Base-by-base conservation (phyloP, 2,329 filamentous ascomycete species). In the Colletotrichum higginsianum region DNA sequence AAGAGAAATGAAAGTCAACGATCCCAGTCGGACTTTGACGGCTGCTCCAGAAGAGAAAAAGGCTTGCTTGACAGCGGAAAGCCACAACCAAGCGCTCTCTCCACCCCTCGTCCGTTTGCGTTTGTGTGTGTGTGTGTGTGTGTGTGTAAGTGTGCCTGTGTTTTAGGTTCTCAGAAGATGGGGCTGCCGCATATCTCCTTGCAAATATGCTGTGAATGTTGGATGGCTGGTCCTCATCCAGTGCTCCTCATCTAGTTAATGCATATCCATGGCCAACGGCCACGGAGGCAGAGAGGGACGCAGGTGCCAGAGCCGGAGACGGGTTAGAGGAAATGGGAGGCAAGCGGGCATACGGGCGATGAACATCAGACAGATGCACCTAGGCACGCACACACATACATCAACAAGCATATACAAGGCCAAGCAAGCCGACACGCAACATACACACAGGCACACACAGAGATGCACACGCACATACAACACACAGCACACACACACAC, bases 361-460 rank as follows among this genome's bases (percentile, higher is more conserved):
- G 69, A 44, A 57, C 67, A 72, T 67, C 63, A 71, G 56, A 47
- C 67, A 75, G 67, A 62, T 65, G 69, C 62, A 57, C 62, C 52
- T 73, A 76, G 57, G 4, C 35, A 73, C 64, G 74, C 74, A 55
- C 66, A 70, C 53, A 71, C 60, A 55, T 40, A 67, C n/a, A 58
- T 58, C 67, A 30, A 67, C 61, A 75, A 66, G 60, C 61, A 68
- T 30, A 57, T 65, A 71, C 70, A 61, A 68, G 68, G 74, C 30
- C 30, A 30, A 30, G 30, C 71, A 75, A 74, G 76, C 74, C 75
- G 61, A 38, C 16, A 72, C 30, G 30, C 30, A 12, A 15, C 40
- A 44, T 16, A 77, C 74, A 74, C 69, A 76, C 72, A 74, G 53
- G 8, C 30, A 30, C 30, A 30, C 30, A 30, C 30, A 30, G 30